These are phyloP conservation scores for Xenoacremonium recifei DNA, from an alignment of 2,329 filamentous ascomycete species.

Conservation along the genomic window DNA sequence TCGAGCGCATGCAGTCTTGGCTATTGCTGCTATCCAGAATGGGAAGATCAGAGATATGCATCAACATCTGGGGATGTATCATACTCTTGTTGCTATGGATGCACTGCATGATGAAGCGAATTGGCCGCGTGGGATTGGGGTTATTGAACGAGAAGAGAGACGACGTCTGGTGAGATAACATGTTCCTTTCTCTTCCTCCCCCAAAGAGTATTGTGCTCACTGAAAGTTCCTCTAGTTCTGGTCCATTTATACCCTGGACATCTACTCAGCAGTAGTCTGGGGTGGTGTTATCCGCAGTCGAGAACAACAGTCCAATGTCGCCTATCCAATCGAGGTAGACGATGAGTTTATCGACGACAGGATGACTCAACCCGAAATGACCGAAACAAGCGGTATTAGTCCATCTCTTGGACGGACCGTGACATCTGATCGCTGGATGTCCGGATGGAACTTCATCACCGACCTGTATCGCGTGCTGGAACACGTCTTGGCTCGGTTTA, in stretches of 20 bases:
- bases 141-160: slow-evolving; percentile 47
- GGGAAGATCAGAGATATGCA: slow-evolving; percentile 39
- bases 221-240: slow-evolving; percentile 39
- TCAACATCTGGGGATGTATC: slow-evolving; percentile 48
- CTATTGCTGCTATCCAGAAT: neutral
- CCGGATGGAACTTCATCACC: slow-evolving; percentile 57
- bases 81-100: slow-evolving; percentile 47
- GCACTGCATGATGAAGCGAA: slow-evolving; percentile 51
- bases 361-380: neutral
- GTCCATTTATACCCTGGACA: slow-evolving; percentile 57
- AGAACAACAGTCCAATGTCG: slow-evolving; percentile 23
- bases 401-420: neutral
- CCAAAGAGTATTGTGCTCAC: neutral
- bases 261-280: slow-evolving; percentile 54
- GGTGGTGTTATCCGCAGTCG: slow-evolving; percentile 23
- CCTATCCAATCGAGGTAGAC: slow-evolving; percentile 28
- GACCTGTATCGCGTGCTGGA: slow-evolving; percentile 57
- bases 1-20: neutral
- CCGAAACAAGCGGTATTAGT: slow-evolving; percentile 2
- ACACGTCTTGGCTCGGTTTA: slow-evolving; percentile 38
- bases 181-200: neutral
- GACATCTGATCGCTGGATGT: slow-evolving; percentile 41
- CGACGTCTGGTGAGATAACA: slow-evolving; percentile 39
- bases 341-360: slow-evolving; percentile 41
- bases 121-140: slow-evolving; percentile 46